A percentile compares a stretch with the other conserved stretches of the same genome.
Evolutionary conservation across 2,329 filamentous ascomycete species (phyloP).

Genomic region (Ampelomyces quisqualis): DNA sequence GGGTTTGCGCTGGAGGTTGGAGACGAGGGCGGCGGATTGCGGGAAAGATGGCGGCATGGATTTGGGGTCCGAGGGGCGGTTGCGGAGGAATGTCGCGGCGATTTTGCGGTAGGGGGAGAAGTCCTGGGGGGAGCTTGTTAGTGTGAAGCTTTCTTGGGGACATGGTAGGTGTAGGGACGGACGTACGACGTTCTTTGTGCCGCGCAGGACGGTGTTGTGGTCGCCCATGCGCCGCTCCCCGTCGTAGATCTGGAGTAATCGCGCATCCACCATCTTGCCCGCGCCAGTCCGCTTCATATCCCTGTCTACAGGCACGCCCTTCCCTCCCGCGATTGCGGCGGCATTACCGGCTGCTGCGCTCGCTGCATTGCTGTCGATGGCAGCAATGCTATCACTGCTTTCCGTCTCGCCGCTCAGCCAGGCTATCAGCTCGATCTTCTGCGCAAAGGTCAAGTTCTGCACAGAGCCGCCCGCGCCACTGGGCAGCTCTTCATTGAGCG

Average conservation of each 20-base stretch:
- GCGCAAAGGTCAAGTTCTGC: conserved; percentile 86
- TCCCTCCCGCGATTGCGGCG: conserved; percentile 54
- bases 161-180: not conserved
- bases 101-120: conserved; percentile 91
- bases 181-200: conserved; percentile 82
- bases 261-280: conserved; percentile 64
- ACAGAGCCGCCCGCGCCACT: conserved; percentile 65
- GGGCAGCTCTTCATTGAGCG: conserved; percentile 75
- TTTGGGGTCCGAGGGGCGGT: conserved; percentile 45
- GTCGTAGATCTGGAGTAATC: conserved; percentile 84
- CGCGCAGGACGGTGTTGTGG: conserved; percentile 81
- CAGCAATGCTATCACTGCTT: conserved; percentile 87
- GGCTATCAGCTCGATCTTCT: conserved; percentile 85
- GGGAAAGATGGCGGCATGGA: conserved; percentile 28
- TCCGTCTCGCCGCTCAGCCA: conserved; percentile 85
- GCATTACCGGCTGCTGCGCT: conserved; percentile 52
- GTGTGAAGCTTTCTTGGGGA: conserved; percentile 15
- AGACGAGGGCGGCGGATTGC: conserved; percentile 39
- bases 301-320: conserved; percentile 45
- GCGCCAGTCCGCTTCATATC: conserved; percentile 40
- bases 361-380: conserved; percentile 64
- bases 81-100: conserved; percentile 71
- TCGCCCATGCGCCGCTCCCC: conserved; percentile 91
- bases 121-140: conserved; percentile 60
- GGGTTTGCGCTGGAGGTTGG: conserved; percentile 43